Percentiles rank a stretch among this genome's conserved stretches.
Evolutionary conservation across 192 early-diverging fungal species (phyloP).

Genomic region (Coemansia erecta): DNA sequence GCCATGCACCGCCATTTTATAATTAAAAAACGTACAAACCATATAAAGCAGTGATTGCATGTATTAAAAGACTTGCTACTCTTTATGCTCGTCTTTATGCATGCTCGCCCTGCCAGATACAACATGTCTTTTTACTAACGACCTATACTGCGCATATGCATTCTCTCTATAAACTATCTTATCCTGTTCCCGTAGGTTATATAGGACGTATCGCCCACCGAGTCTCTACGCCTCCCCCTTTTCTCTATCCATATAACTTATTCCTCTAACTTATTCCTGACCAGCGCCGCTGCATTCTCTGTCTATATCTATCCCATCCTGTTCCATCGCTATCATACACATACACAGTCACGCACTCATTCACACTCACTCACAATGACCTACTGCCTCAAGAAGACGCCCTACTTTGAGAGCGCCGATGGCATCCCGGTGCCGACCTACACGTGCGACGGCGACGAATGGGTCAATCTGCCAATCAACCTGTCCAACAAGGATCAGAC

Average conservation of each 20-base stretch:
- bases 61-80: conserved; percentile 1
- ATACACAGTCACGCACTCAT: too few species aligned
- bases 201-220: not conserved
- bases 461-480: conserved; percentile 52
- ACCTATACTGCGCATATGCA: not conserved
- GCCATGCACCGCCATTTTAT: not conserved
- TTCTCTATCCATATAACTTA: not conserved
- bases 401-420: conserved; percentile 36
- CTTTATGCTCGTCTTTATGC: conserved; percentile 2
- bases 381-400: conserved; percentile 49
- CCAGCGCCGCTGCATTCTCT: conserved; percentile 1
- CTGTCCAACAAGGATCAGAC: conserved; percentile 49
- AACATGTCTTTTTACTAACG: not conserved
- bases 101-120: not conserved
- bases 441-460: conserved; percentile 50
- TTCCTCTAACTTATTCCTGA: not conserved
- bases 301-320: not conserved
- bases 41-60: conserved; percentile 2
- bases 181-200: conserved; percentile 2
- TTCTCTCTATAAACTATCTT: not conserved
- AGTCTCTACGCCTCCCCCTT: not conserved
- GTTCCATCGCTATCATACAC: not conserved
- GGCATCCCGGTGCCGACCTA: conserved; percentile 48
- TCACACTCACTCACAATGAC: conserved; percentile 32
- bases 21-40: not conserved